A percentile compares a stretch with the other conserved stretches of the same genome.
These are phyloP conservation scores for Penstemon davidsonii DNA, from an alignment of 257 asterid genomes.

Conservation along the genomic window DNA sequence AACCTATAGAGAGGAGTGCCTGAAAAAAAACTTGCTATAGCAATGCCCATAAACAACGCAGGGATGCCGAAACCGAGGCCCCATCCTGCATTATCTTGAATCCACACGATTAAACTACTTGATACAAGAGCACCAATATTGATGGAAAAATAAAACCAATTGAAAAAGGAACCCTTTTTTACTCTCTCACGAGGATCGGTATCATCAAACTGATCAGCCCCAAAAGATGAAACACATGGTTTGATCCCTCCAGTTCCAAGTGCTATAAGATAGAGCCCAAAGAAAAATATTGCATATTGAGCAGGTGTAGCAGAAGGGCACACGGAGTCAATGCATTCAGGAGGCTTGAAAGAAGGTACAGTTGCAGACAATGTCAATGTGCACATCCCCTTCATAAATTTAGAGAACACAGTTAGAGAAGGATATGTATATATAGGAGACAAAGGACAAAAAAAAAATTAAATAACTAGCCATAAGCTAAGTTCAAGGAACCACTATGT, in stretches of 20 bases:
- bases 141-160: conserved; percentile 91
- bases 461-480: neutral
- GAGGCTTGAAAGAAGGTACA: conserved; percentile 69
- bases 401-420: conserved; percentile 14
- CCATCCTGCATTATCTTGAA: conserved; percentile 97
- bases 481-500: neutral
- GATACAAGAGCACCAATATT: conserved; percentile 89
- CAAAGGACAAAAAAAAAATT: neutral
- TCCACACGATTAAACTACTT: conserved; percentile 88
- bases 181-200: conserved; percentile 83
- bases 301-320: conserved; percentile 81
- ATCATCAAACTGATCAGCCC: conserved; percentile 97
- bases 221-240: conserved; percentile 95
- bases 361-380: conserved; percentile 81
- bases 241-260: conserved; percentile 98
- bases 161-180: conserved; percentile 93
- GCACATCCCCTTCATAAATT: conserved; percentile 77
- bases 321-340: conserved; percentile 69
- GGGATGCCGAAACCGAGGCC: conserved; percentile 97
- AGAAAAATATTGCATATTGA: conserved; percentile 70
- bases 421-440: neutral
- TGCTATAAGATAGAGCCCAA: conserved; percentile 84
- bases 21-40: conserved; percentile 75
- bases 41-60: conserved; percentile 72
- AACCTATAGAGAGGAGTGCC: conserved; percentile 87